Percentiles rank a stretch among this genome's conserved stretches.
phyloP scores from a whole-genome alignment of 495 filamentous ascomycete genomes.

The Pseudomonodictys pantanalensis region DNA sequence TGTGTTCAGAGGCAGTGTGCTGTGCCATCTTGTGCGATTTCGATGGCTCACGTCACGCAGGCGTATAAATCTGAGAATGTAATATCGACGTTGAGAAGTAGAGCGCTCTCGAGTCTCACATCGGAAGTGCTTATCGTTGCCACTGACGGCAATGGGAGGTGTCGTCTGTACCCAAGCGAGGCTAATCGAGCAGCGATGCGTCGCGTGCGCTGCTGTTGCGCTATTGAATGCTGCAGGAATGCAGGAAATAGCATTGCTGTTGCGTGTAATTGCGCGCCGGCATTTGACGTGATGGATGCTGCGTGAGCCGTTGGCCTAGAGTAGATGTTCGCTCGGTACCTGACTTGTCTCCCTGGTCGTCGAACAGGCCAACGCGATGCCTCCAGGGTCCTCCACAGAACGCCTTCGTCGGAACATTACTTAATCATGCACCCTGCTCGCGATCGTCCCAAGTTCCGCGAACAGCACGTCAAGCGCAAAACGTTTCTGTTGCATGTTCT shows the following conservation, averaged over 20 bases:
- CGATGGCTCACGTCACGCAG: no score
- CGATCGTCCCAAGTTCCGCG: slow-evolving; percentile 19
- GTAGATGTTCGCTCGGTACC: slow-evolving; percentile 31
- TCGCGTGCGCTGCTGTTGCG: no score
- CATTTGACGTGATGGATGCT: no score
- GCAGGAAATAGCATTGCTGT: slow-evolving; percentile 7
- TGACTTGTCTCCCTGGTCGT: slow-evolving; percentile 26
- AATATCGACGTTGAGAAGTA: neutral
- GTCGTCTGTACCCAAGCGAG: neutral
- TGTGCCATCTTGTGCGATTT: no score
- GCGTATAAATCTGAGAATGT: no score
- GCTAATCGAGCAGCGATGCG: no score
- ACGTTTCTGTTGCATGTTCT: slow-evolving; percentile 20
- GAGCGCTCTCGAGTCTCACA: neutral
- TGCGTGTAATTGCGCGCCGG: neutral
- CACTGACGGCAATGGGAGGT: neutral
- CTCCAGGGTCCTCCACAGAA: slow-evolving; percentile 31
- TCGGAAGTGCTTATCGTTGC: neutral
- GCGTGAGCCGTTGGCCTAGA: slow-evolving; percentile 28
- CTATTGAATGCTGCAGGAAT: no score
- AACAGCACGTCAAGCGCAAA: slow-evolving; percentile 10
- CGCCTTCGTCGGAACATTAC: slow-evolving; percentile 19
- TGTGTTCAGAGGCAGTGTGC: no score
- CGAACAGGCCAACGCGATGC: slow-evolving; percentile 23
- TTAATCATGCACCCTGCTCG: slow-evolving; percentile 25